Base-by-base conservation (phyloP, 2,329 filamentous ascomycete genomes). In the Nigrospora sphaerica region DNA sequence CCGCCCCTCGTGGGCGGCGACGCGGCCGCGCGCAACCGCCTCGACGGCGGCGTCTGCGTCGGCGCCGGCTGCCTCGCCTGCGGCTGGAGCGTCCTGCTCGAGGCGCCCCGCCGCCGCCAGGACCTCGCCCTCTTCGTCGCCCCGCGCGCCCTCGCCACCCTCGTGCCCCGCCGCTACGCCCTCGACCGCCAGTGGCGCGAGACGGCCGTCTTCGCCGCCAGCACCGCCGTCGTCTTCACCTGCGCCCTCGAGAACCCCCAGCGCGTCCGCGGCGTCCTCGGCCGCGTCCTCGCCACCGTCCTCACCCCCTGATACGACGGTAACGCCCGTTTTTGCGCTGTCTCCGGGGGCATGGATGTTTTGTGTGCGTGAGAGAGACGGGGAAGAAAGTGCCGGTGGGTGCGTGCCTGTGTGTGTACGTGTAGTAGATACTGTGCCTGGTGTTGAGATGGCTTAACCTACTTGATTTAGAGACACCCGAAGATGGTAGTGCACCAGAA, bases 41-140 rank as follows among this genome's bases (percentile, higher is more conserved):
- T 84, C 48, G 80, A 85, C 49, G 64, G 71, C 6, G 83, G 83
- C 3, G 59, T 89, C 11, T 91, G 87, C 56, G 80, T 95, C 11
- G 79, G 79, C 9, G 67, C 75, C 0, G 88, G 88, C 7, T 92
- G 88, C 63, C 63, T 81, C 45, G 68, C 89, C 37, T 95, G 88
- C 60, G 89, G 89, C 3, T 89, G 85, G 83, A 91, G 87, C 65
- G 81, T 93, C 39, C 69, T 95, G 39, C 66, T 89, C 33, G 89
- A 95, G 66, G 72, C 78, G 63, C 58, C 74, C 6, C 71, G 72
- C 39, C 77, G 86, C 51, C 73, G 85, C 47, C 83, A 85, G 57
- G 88, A 95, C 59, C 77, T 95, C 59, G 80, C 84, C 10, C 73
- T 93, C 35, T 95, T 95, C 61, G 88, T 93, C 38, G 81, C 86